Evolutionary conservation across 305 asterid genomes (phyloP), one percentile per base, ranked within the genome.

Genomic region (Fraxinus velutina): DNA sequence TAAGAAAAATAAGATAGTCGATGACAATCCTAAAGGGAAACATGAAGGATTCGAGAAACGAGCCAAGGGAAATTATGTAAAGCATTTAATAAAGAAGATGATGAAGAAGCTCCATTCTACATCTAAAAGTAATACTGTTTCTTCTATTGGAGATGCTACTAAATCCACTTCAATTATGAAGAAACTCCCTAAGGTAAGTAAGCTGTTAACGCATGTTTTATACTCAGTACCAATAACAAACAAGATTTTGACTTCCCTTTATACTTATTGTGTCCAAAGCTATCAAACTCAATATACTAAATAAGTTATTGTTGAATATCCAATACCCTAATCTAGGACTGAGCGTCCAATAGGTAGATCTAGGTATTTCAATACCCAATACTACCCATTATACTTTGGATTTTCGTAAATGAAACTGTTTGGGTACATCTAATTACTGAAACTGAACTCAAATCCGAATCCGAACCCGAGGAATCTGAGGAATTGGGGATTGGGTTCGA

Each of bases 51-150:
- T 21, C 30, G 83, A 88, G 85, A 85, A 85, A 76, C 88, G 66
- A 78, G 79, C 60, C 4, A 88, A 83, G 79, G 86, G 71, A 87
- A 80, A 78, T 70, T 80, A 77, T 55, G 85, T 80, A 7, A 73
- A 80, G 24, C 84, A 75, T 76, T 90, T 92, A 83, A 80, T 94
- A 88, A 92, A 93, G 86, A 93, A 89, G 83, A 76, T 89, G 87
- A 86, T 89, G 87, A 91, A 87, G 88, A 94, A 86, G 80, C 81
- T 91, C 78, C 83, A 83, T 42, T 80, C 87, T 78, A 79, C 89
- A 74, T 79, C 93, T 75, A 83, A 78, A 70, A 84, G 86, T 62
- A 83, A 71, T 79, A 82, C 74, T 80, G 86, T 76, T 79, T 75
- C 85, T 83, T 81, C 91, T 52, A 84, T 0, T 50, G 60, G 60